Percentiles rank a stretch among this genome's conserved stretches.
phyloP scores from a whole-genome alignment of 1,284 basidiomycete genomes.

The Naganishia sp. region DNA sequence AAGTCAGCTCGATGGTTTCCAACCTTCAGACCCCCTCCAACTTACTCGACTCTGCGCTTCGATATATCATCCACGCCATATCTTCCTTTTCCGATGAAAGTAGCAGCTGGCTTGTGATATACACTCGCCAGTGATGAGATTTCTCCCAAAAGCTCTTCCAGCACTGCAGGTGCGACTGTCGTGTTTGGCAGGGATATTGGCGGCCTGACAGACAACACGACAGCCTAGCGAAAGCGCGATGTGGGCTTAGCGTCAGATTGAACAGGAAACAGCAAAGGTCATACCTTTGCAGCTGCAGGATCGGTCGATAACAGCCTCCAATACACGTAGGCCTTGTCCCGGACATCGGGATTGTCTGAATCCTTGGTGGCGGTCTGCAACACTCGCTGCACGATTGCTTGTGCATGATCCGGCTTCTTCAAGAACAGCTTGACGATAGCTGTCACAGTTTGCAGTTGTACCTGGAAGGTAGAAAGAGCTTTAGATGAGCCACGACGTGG shows the following conservation, averaged over 20 bases:
- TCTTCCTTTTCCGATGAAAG: slow-evolving; percentile 81
- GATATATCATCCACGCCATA: slow-evolving; percentile 81
- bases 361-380: slow-evolving; percentile 97
- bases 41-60: slow-evolving; percentile 65
- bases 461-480: slow-evolving; percentile 57
- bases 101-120: slow-evolving; percentile 92
- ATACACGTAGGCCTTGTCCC: slow-evolving; percentile 94
- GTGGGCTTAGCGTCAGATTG: not conserved
- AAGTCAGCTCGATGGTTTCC: slow-evolving; percentile 8
- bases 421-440: slow-evolving; percentile 96
- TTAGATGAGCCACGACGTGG: not conserved
- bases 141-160: slow-evolving; percentile 89
- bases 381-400: slow-evolving; percentile 90
- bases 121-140: slow-evolving; percentile 85
- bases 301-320: slow-evolving; percentile 93
- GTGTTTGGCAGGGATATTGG: slow-evolving; percentile 90
- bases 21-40: slow-evolving; percentile 39
- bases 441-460: slow-evolving; percentile 92
- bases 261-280: slow-evolving; percentile 30
- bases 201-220: slow-evolving; percentile 86
- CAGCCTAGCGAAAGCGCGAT: slow-evolving; percentile 60
- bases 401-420: slow-evolving; percentile 86
- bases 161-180: slow-evolving; percentile 81
- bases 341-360: slow-evolving; percentile 92
- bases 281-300: slow-evolving; percentile 85